phyloP scores from a whole-genome alignment of 2,329 filamentous ascomycete genomes.

The Amauroascus niger region DNA sequence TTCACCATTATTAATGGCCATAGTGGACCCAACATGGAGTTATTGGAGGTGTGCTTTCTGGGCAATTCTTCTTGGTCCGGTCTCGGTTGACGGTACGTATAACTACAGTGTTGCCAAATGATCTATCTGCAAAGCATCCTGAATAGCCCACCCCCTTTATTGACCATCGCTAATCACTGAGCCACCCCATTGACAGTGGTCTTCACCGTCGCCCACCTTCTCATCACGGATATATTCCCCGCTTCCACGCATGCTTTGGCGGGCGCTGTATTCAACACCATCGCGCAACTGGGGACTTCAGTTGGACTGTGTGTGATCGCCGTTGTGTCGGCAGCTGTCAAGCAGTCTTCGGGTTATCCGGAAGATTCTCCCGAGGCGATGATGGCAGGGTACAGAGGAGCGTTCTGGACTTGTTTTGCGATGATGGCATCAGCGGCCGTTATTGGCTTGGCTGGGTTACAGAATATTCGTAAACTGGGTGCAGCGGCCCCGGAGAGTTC shows the following conservation, averaged over 20 bases:
- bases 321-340: slow-evolving; percentile 31
- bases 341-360: slow-evolving; percentile 5
- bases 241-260: slow-evolving; percentile 50
- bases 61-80: slow-evolving; percentile 14
- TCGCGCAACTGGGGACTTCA: slow-evolving; percentile 47
- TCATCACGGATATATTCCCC: slow-evolving; percentile 48
- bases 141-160: neutral
- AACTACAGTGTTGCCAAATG: neutral
- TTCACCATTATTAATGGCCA: slow-evolving; percentile 16
- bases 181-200: slow-evolving; percentile 30
- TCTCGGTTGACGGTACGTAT: slow-evolving; percentile 16
- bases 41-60: slow-evolving; percentile 18
- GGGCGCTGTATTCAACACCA: slow-evolving; percentile 53
- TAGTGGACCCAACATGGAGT: slow-evolving; percentile 11
- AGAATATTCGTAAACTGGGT: slow-evolving; percentile 9
- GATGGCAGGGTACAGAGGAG: slow-evolving; percentile 15
- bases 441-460: slow-evolving; percentile 13
- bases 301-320: slow-evolving; percentile 46
- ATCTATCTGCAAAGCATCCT: neutral
- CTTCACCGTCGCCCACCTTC: slow-evolving; percentile 48
- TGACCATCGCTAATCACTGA: slow-evolving; percentile 15
- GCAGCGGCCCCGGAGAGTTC: neutral
- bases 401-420: slow-evolving; percentile 17
- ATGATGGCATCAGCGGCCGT: slow-evolving; percentile 10
- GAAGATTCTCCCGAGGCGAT: slow-evolving; percentile 6